Evolutionary conservation across 2,329 filamentous ascomycete genomes (phyloP).

Genomic region (Ophiosphaerella korrae): DNA sequence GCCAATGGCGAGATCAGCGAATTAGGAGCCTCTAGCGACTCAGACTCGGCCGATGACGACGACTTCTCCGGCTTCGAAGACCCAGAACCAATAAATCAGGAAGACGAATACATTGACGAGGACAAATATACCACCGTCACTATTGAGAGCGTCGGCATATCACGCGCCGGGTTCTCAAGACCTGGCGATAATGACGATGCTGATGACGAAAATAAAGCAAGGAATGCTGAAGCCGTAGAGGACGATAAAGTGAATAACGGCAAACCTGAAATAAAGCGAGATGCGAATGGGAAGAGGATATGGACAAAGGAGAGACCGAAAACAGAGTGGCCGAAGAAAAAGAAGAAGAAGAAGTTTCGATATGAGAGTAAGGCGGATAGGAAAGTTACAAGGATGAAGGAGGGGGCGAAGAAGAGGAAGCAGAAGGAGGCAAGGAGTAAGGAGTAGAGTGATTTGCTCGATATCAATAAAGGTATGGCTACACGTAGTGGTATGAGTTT

Average conservation of each 20-base stretch:
- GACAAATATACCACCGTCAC: conserved; percentile 95
- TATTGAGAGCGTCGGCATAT: conserved; percentile 83
- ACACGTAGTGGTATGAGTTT: too few relatives aligned
- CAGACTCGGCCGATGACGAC: conserved; percentile 61
- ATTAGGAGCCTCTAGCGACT: conserved; percentile 41
- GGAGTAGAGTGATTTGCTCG: not conserved
- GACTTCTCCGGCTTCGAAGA: conserved; percentile 49
- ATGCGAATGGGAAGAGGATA: conserved; percentile 49
- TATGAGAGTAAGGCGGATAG: conserved; percentile 76
- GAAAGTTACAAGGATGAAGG: conserved; percentile 53
- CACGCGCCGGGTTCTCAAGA: conserved; percentile 72
- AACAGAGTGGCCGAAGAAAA: conserved; percentile 66
- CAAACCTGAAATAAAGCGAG: conserved; percentile 26
- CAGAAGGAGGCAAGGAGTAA: conserved; percentile 63
- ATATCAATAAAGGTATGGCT: too few relatives aligned
- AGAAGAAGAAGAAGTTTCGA: conserved; percentile 89
- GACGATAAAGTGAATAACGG: conserved; percentile 52
- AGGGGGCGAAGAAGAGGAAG: conserved; percentile 72
- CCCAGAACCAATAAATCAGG: conserved; percentile 68
- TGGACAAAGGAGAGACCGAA: conserved; percentile 62
- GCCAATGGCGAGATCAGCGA: conserved; percentile 54
- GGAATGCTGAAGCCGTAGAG: conserved; percentile 21
- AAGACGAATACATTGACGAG: conserved; percentile 95
- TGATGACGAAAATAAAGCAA: conserved; percentile 27
- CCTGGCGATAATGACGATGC: conserved; percentile 45